Conservation (phyloP, 2,329 filamentous ascomycete species). For the Aspergillus melleus region DNA sequence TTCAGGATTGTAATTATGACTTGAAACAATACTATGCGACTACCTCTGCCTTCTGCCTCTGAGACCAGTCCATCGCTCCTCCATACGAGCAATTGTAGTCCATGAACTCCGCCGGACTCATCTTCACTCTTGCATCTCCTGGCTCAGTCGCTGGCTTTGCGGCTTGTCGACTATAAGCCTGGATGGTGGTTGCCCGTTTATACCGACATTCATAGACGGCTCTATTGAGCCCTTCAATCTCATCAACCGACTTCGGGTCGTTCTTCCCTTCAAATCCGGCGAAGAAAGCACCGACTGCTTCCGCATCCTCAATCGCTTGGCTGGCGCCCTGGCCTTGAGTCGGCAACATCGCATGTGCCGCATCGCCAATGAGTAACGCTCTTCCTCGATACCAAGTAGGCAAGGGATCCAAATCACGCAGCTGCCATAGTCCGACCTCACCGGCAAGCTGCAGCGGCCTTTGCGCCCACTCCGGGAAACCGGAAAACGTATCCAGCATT, state of each 20-base stretch:
- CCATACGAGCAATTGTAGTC: constrained; percentile 19
- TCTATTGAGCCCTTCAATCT: constrained; percentile 16
- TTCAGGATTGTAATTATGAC: too few species aligned
- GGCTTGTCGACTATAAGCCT: constrained; percentile 46
- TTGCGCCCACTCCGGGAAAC: constrained; percentile 7
- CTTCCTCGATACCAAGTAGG: constrained; percentile 15
- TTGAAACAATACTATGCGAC: too few species aligned
- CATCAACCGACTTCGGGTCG: neutral
- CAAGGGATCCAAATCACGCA: constrained; percentile 28
- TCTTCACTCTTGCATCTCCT: constrained; percentile 31
- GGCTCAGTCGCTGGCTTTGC: constrained; percentile 41
- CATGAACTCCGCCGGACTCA: constrained; percentile 27
- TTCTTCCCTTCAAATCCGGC: neutral
- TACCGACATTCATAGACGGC: constrained; percentile 32
- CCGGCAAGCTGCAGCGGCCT: constrained; percentile 4
- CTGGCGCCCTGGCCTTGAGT: constrained; percentile 46
- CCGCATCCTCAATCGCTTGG: constrained; percentile 46
- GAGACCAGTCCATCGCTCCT: constrained; percentile 13
- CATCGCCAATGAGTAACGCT: constrained; percentile 38
- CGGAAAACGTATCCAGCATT: constrained; percentile 8
- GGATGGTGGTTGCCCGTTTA: constrained; percentile 43
- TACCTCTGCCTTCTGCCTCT: too few species aligned
- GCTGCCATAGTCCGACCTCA: constrained; percentile 10
- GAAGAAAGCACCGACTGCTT: constrained; percentile 19
- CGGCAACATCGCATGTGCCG: constrained; percentile 42